These are phyloP conservation scores for Vanilla planifolia DNA, from an alignment of 106 monocot species.

Conservation along the genomic window DNA sequence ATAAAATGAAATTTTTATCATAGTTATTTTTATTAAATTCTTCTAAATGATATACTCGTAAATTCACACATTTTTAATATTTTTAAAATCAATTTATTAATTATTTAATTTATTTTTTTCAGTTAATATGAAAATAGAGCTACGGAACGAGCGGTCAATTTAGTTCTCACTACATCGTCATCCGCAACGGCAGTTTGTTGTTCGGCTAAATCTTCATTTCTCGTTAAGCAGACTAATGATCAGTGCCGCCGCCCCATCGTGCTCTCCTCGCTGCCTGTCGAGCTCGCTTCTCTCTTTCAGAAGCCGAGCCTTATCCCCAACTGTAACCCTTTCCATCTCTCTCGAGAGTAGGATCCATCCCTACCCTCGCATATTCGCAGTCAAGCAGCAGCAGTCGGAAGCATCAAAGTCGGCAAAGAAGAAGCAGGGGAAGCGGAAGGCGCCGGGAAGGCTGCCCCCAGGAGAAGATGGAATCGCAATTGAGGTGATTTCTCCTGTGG, in stretches of 20 bases:
- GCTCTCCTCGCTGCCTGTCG: neutral
- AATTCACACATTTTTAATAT: no score
- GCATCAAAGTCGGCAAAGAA: slow-evolving; percentile 20
- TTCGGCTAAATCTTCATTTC: no score
- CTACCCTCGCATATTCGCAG: slow-evolving; percentile 15
- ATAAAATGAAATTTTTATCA: no score
- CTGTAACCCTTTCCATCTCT: neutral
- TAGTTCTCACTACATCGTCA: no score
- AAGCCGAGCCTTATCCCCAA: neutral
- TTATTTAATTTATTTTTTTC: no score
- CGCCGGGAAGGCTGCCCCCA: slow-evolving; percentile 14
- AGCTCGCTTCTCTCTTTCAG: neutral
- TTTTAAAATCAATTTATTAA: no score
- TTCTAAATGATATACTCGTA: no score
- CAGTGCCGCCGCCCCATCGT: neutral
- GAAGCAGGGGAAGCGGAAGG: slow-evolving; percentile 15
- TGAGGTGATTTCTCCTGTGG: slow-evolving; percentile 6
- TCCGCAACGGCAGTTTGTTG: no score
- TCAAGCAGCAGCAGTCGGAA: slow-evolving; percentile 34
- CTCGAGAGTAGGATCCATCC: neutral
- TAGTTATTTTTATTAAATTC: no score
- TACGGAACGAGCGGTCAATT: no score
- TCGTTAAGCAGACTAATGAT: no score
- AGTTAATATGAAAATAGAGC: no score
- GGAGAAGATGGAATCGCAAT: slow-evolving; percentile 5